Evolutionary conservation across 2,329 filamentous ascomycete genomes (phyloP).

Genomic region (Pseudocercospora crystallina): DNA sequence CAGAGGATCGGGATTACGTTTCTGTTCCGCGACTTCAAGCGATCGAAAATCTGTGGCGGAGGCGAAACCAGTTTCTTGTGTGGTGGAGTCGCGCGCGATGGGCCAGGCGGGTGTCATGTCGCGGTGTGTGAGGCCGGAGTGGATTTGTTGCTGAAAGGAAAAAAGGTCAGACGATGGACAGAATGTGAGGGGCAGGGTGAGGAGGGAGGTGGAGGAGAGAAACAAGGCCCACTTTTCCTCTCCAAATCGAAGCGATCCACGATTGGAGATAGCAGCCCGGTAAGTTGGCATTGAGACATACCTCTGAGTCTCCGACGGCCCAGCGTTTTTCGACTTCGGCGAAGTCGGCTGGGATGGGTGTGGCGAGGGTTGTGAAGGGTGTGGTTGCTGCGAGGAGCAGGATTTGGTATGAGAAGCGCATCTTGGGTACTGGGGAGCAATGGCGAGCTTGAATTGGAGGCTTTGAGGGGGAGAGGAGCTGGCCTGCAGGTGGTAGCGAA

Average conservation of each 20-base stretch:
- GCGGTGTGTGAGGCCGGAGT: constrained; percentile 15
- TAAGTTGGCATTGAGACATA: constrained; percentile 14
- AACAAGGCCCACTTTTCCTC: too few relatives aligned
- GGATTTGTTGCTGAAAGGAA: constrained; percentile 17
- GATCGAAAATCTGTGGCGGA: constrained; percentile 11
- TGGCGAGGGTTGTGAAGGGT: constrained; percentile 8
- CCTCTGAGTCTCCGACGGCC: constrained; percentile 29
- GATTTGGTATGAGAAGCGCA: constrained; percentile 16
- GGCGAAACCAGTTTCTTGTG: constrained; percentile 2
- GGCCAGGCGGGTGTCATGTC: constrained; percentile 22
- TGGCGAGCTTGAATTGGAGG: too few relatives aligned
- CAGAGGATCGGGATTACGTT: constrained; percentile 10
- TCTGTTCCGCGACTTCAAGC: constrained; percentile 4
- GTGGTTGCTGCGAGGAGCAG: constrained; percentile 16
- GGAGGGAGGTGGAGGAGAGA: background rate
- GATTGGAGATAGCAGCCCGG: too few relatives aligned
- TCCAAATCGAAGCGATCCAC: too few relatives aligned
- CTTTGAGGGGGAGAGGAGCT: too few relatives aligned
- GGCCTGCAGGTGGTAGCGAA: too few relatives aligned
- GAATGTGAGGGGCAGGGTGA: constrained; percentile 3
- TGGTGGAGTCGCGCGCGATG: background rate
- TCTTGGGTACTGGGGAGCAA: background rate
- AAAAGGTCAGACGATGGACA: background rate
- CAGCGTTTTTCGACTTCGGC: constrained; percentile 31
- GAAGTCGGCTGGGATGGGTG: constrained; percentile 22